Percentiles rank a stretch among this genome's conserved stretches.
These are phyloP conservation scores for Hypericum androsaemum DNA, from an alignment of 345 rosid genomes.

Conservation along the genomic window DNA sequence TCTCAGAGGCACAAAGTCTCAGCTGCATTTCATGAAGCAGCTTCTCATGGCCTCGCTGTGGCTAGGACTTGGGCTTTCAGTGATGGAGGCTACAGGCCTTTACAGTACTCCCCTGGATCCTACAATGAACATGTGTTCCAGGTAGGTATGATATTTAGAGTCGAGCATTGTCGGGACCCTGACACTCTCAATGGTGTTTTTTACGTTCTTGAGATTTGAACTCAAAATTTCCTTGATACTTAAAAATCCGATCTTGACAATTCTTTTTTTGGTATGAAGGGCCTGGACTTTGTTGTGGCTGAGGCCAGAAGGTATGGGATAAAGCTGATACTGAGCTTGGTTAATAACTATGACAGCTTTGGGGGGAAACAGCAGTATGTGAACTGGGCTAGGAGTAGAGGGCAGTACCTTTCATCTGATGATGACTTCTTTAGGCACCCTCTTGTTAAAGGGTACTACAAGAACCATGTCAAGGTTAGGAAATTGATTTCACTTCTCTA, in stretches of 20 bases:
- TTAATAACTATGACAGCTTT: conserved; percentile 23
- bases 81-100: conserved; percentile 25
- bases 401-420: conserved; percentile 17
- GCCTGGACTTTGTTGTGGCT: conserved; percentile 25
- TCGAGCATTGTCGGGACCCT: too few species aligned
- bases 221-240: conserved; percentile 5
- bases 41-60: conserved; percentile 20
- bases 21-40: conserved; percentile 18
- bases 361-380: conserved; percentile 29
- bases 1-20: conserved; percentile 23
- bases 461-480: conserved; percentile 19
- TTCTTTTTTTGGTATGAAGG: conserved; percentile 5
- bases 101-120: conserved; percentile 23
- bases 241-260: not conserved
- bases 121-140: conserved; percentile 22
- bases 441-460: conserved; percentile 19
- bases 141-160: too few species aligned
- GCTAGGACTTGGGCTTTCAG: conserved; percentile 29
- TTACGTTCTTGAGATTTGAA: too few species aligned
- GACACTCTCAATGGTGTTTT: too few species aligned
- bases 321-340: conserved; percentile 24
- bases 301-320: conserved; percentile 27
- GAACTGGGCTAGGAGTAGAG: conserved; percentile 17
- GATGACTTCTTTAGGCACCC: conserved; percentile 26
- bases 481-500: not conserved